Conservation (phyloP, 208 protist genomes). For the Trypanosoma platydactyli region DNA sequence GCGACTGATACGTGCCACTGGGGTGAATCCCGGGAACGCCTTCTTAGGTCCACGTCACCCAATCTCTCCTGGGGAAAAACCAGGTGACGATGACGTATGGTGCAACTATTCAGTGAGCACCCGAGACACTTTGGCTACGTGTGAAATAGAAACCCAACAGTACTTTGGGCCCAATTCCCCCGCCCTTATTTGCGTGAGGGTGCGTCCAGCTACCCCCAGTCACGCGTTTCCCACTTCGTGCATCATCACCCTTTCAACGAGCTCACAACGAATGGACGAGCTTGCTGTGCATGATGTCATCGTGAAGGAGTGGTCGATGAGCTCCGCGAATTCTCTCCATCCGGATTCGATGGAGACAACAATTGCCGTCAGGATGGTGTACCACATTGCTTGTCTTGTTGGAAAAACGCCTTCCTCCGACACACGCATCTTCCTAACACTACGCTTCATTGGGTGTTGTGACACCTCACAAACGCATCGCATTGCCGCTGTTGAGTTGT, state of each 20-base stretch:
- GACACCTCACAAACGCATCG: conserved; percentile 49
- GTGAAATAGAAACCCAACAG: conserved; percentile 44
- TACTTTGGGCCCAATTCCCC: conserved; percentile 35
- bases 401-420: conserved; percentile 18
- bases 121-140: conserved; percentile 47
- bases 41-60: conserved; percentile 6
- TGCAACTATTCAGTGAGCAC: conserved; percentile 41
- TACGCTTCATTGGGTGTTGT: conserved; percentile 60
- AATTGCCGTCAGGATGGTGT: conserved; percentile 53
- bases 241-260: conserved; percentile 53
- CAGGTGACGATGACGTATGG: conserved; percentile 26
- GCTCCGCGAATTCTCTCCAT: neutral
- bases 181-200: conserved; percentile 35
- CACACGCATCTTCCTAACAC: conserved; percentile 47
- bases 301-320: conserved; percentile 44
- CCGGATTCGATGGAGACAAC: conserved; percentile 18
- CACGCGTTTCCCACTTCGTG: conserved; percentile 56
- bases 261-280: conserved; percentile 45
- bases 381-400: conserved; percentile 52
- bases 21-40: conserved; percentile 22
- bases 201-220: conserved; percentile 30
- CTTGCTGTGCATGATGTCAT: conserved; percentile 46
- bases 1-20: conserved; percentile 24
- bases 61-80: neutral
- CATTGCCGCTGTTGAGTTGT: conserved; percentile 45